A percentile compares a stretch with the other conserved stretches of the same genome.
Evolutionary conservation across 83 land plant species (phyloP).

Genomic region (Picea engelmannii): DNA sequence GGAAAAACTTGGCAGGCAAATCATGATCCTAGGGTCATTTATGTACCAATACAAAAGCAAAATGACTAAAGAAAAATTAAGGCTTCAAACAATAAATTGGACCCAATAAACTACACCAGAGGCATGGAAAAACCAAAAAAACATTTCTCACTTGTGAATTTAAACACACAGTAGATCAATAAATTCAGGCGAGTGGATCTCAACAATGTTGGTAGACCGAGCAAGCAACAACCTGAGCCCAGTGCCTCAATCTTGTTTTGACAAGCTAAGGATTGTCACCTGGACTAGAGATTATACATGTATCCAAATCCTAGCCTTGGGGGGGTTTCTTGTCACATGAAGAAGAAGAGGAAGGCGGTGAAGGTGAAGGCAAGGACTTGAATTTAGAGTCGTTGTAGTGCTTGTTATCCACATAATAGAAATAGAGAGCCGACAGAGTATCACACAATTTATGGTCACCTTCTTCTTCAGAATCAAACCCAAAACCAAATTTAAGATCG

Average conservation of each 20-base stretch:
- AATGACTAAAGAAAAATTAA: too few species aligned
- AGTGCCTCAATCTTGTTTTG: constrained; percentile 40
- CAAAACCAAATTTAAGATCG: constrained; percentile 69
- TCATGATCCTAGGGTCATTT: too few species aligned
- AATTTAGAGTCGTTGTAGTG: constrained; percentile 14
- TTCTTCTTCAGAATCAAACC: constrained; percentile 38
- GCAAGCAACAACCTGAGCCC: constrained; percentile 54
- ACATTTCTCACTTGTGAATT: too few species aligned
- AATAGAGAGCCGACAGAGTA: constrained; percentile 57
- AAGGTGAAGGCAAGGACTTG: constrained; percentile 15
- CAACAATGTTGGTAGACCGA: constrained; percentile 24
- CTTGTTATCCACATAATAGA: constrained; percentile 57
- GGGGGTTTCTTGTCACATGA: not conserved
- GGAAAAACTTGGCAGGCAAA: too few species aligned
- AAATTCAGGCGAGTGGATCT: too few species aligned
- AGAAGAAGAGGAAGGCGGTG: not conserved
- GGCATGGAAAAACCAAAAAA: too few species aligned
- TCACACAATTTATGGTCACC: constrained; percentile 44
- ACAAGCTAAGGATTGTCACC: constrained; percentile 30
- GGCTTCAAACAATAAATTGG: too few species aligned
- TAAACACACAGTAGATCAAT: too few species aligned
- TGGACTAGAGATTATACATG: constrained; percentile 18
- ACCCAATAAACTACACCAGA: too few species aligned
- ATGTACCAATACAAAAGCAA: too few species aligned
- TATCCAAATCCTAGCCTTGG: not conserved